Evolutionary conservation across 2,329 filamentous ascomycete species (phyloP).

Genomic region (Alternaria incomplexa): DNA sequence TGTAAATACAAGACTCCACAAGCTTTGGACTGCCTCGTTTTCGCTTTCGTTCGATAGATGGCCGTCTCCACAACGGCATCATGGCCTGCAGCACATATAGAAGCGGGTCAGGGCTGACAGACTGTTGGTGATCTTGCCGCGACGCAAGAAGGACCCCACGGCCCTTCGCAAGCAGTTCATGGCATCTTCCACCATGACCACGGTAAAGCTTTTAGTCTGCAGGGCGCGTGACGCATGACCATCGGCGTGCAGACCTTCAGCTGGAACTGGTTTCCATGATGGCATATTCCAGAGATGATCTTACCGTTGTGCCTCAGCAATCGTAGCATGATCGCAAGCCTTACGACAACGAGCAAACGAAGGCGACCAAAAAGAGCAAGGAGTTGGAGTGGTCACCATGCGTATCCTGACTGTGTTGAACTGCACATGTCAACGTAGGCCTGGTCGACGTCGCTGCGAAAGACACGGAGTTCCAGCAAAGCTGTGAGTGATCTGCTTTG

Average conservation of each 20-base stretch:
- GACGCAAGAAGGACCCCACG: too few relatives aligned
- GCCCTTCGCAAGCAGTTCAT: too few relatives aligned
- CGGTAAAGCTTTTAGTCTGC: too few relatives aligned
- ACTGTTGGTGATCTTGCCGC: too few relatives aligned
- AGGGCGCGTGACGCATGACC: not conserved
- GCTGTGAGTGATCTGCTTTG: not conserved
- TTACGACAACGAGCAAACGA: not conserved
- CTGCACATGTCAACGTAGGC: too few relatives aligned
- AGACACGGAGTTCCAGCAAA: not conserved
- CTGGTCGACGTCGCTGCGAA: not conserved
- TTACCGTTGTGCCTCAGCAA: not conserved
- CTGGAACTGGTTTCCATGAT: too few relatives aligned
- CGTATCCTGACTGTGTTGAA: not conserved
- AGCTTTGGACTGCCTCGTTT: not conserved
- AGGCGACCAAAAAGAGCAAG: not conserved
- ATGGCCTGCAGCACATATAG: not conserved
- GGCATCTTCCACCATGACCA: too few relatives aligned
- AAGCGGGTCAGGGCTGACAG: not conserved
- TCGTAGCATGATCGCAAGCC: not conserved
- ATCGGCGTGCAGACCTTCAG: too few relatives aligned
- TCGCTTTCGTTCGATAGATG: not conserved
- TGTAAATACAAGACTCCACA: not conserved
- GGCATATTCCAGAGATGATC: too few relatives aligned
- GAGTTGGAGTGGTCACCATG: not conserved
- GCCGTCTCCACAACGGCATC: not conserved